These are phyloP conservation scores for Staphylotrichum tortipilum DNA, from an alignment of 495 filamentous ascomycete genomes.

Conservation along the genomic window DNA sequence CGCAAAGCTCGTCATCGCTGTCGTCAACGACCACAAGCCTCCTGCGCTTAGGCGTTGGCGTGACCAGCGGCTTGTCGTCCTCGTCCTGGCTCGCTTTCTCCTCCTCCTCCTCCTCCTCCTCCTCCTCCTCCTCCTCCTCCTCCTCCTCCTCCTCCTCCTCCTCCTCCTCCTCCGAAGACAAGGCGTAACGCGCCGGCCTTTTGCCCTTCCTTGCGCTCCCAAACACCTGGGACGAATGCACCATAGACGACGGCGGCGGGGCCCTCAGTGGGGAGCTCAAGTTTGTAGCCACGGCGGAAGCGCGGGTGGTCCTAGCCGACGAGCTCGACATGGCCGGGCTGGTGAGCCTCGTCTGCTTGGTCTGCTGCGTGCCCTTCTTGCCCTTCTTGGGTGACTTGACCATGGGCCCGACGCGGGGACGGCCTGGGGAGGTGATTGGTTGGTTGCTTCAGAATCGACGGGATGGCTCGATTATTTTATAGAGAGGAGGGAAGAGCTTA, in stretches of 20 bases:
- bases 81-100: neutral
- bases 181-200: neutral
- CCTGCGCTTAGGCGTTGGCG: neutral
- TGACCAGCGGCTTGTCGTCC: neutral
- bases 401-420: neutral
- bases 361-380: no score
- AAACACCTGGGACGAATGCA: conserved; percentile 6
- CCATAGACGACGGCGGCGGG: conserved; percentile 1
- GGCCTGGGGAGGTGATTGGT: conserved; percentile 4
- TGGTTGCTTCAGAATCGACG: no score
- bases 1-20: conserved; percentile 10
- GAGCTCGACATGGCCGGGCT: no score
- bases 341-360: no score
- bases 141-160: neutral
- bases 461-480: no score
- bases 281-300: no score
- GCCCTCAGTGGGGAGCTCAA: conserved; percentile 1
- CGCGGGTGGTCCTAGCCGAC: neutral
- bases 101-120: neutral
- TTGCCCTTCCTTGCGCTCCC: neutral
- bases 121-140: neutral
- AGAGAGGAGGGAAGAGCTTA: neutral
- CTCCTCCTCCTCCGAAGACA: neutral
- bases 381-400: neutral
- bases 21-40: neutral